Percentiles rank a stretch among this genome's conserved stretches.
phyloP scores from a whole-genome alignment of 2,329 filamentous ascomycete species.

The Neonectria sp. region DNA sequence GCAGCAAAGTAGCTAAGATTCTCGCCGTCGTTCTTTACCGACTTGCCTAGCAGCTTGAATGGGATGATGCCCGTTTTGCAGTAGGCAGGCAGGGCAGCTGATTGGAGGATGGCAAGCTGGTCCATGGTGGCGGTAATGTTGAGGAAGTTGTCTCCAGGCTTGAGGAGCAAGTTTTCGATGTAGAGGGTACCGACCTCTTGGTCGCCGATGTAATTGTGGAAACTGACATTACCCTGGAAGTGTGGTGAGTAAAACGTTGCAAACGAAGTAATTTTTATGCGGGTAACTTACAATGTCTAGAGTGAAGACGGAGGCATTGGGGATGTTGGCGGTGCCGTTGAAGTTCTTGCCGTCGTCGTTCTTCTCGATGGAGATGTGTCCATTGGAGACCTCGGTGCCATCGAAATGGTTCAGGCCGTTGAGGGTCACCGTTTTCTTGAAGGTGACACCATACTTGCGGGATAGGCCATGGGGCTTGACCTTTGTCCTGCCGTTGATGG shows the following conservation, averaged over 20 bases:
- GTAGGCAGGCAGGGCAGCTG: conserved; percentile 54
- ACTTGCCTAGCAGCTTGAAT: conserved; percentile 67
- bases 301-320: conserved; percentile 75
- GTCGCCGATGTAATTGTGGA: conserved; percentile 70
- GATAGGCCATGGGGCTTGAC: conserved; percentile 66
- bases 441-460: conserved; percentile 65
- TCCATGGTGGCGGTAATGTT: conserved; percentile 69
- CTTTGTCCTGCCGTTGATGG: conserved; percentile 66
- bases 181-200: conserved; percentile 68
- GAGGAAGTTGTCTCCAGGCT: conserved; percentile 71
- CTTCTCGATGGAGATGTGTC: conserved; percentile 60
- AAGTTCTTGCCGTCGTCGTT: conserved; percentile 71
- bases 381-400: conserved; percentile 67
- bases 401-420: conserved; percentile 69
- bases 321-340: conserved; percentile 70
- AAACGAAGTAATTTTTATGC: not conserved
- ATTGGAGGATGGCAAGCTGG: conserved; percentile 63
- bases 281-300: conserved; percentile 71
- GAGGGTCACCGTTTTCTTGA: conserved; percentile 69
- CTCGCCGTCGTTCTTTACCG: conserved; percentile 66
- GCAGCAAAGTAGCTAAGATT: conserved; percentile 69
- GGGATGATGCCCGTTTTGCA: conserved; percentile 70
- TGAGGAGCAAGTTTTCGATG: conserved; percentile 71
- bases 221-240: conserved; percentile 72
- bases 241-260: conserved; percentile 21